These are phyloP conservation scores for Ananas comosus DNA, from an alignment of 176 grass and related monocot species.

Conservation along the genomic window DNA sequence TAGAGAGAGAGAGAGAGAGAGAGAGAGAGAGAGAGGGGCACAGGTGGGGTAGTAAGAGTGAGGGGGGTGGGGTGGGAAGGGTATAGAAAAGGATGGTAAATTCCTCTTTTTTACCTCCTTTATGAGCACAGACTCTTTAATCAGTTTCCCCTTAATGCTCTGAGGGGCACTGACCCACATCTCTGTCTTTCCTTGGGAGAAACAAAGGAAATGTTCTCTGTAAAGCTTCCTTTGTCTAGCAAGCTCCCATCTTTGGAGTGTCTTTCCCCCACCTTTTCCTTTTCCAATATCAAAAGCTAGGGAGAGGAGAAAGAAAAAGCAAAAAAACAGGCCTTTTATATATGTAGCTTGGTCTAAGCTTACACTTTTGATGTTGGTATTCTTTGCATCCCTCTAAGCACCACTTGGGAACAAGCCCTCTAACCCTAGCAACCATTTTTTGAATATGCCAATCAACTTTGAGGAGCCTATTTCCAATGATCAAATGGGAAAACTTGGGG, in stretches of 20 bases:
- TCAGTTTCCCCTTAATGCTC: constrained; percentile 60
- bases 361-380: neutral
- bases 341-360: neutral
- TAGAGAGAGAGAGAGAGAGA: neutral
- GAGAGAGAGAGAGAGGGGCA: constrained; percentile 15
- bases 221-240: constrained; percentile 83
- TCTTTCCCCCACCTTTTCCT: constrained; percentile 53
- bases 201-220: constrained; percentile 63
- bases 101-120: constrained; percentile 53
- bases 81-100: constrained; percentile 28
- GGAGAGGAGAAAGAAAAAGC: neutral
- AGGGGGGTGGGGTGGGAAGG: neutral
- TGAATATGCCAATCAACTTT: neutral
- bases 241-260: constrained; percentile 62
- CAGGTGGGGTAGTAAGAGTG: constrained; percentile 4
- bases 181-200: constrained; percentile 16
- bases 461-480: neutral
- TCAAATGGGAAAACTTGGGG: neutral
- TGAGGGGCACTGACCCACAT: constrained; percentile 32
- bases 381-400: constrained; percentile 2
- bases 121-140: constrained; percentile 44
- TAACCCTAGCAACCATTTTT: neutral
- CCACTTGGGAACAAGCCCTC: neutral
- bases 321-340: neutral
- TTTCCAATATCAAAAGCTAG: constrained; percentile 44